These are phyloP conservation scores for Tylopilus vinaceipallidus DNA, from an alignment of 768 basidiomycete species.

Conservation along the genomic window DNA sequence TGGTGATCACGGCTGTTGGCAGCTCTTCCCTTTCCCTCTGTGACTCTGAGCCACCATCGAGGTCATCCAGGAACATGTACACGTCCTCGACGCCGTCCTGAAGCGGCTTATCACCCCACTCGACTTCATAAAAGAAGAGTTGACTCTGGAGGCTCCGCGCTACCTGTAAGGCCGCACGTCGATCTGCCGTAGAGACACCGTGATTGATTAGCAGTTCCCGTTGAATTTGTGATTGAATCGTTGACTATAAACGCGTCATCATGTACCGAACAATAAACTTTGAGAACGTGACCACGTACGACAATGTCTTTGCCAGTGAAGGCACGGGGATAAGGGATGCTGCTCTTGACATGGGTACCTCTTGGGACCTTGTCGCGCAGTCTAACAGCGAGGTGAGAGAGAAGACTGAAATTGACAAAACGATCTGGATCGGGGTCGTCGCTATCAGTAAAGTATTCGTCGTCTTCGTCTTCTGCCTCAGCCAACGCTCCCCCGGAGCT, in stretches of 20 bases:
- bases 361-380: constrained; percentile 88
- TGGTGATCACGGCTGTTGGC: constrained; percentile 87
- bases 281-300: constrained; percentile 45
- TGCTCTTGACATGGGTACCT: constrained; percentile 86
- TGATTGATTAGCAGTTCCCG: constrained; percentile 77
- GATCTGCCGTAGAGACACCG: constrained; percentile 70
- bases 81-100: constrained; percentile 91
- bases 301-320: constrained; percentile 97
- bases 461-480: constrained; percentile 29
- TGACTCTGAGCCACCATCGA: constrained; percentile 59
- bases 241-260: constrained; percentile 53
- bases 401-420: constrained; percentile 85
- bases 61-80: constrained; percentile 88
- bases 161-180: constrained; percentile 81
- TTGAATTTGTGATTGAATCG: constrained; percentile 85
- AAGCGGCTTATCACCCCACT: constrained; percentile 83
- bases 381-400: constrained; percentile 87
- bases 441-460: constrained; percentile 38
- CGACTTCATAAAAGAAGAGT: constrained; percentile 95
- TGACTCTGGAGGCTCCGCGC: constrained; percentile 90
- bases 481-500: constrained; percentile 17
- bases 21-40: constrained; percentile 66
- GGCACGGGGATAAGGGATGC: constrained; percentile 84
- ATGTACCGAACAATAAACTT: background rate
- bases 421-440: constrained; percentile 68